Base-by-base conservation (phyloP, 192 early-diverging fungal species). In the Obelidium mucronatum region DNA sequence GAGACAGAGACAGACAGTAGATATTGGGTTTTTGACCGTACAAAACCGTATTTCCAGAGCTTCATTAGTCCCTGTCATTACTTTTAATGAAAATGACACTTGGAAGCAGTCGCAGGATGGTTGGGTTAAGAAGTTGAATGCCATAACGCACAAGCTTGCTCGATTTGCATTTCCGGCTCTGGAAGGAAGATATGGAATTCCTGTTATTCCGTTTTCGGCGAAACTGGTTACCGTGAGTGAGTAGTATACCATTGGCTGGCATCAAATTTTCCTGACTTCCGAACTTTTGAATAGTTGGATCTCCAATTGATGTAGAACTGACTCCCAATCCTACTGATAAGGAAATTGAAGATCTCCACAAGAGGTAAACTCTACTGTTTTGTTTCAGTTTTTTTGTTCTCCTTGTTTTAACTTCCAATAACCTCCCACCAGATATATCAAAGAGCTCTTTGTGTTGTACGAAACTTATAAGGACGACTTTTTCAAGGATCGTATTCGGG, bases 31-130 rank as follows among this genome's bases (percentile, higher is more conserved):
- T n/a, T n/a, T n/a, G n/a, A n/a, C n/a, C n/a, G n/a, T n/a, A n/a
- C n/a, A n/a, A n/a, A n/a, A n/a, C n/a, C n/a, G n/a, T n/a, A 24
- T 74, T 73, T 19, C 92, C 35, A 92, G 93, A 2, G 92, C 76
- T 13, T 77, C 76, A 0, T 24, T 78, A 6, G 77, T 78, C 5
- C 77, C 77, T 1, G 30, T 78, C 2, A 71, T 78, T 44, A 64
- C 60, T 11, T 78, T 78, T 40, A 59, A 59, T 30, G 77, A 78
- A 56, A 78, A 78, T 51, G 77, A 78, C 42, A 66, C 69, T 15
- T 78, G 60, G 68, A 73, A 62, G 28, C 77, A 48, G 39, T 64
- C 56, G 42, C 40, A 72, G 8, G 35, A 67, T n/a, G 36, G 59
- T 44, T 65, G 52, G 39, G 11, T 64, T 13, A 79, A 74, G 54